Base-by-base conservation (phyloP, 208 protist species). In the Acanthamoeba triangularis region DNA sequence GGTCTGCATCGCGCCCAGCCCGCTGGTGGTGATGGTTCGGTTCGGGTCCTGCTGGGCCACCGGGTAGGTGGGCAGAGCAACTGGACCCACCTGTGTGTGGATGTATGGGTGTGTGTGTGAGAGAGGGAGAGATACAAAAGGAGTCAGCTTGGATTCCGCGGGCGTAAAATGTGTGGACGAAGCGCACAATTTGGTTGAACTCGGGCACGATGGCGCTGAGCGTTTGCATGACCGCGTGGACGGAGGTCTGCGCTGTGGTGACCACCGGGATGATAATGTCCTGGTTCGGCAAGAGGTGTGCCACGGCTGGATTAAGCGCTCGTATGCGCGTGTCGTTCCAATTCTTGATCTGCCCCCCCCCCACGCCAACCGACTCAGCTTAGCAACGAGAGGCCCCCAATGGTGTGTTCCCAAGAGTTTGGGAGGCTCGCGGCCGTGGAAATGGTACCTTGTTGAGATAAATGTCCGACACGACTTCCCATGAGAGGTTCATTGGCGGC, bases 271-370 rank as follows among this genome's bases (percentile, higher is more conserved):
- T 37, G 0, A 72, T 7, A n/a, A 72, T 72, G 30, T 72, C 65
- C 8, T 72, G 65, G 30, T 72, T 37, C 30, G 65, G 65, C 65
- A 72, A n/a, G 11, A 33, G 25, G 30, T 72, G 28, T 11, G 65
- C 65, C 65, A 72, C 65, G n/a, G 65, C 16, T 10, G 65, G 65
- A n/a, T 72, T 72, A 30, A 72, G 65, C 8, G 37, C 30, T 11
- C 65, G 65, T 7, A 72, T 72, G 65, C 65, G 65, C 65, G 65
- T 72, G 65, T 72, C 65, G 65, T 72, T 72, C 65, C 65, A 72
- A n/a, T 72, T 72, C 65, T 72, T 72, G 30, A 72, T 35, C 65
- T 72, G 56, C 3, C 56, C 20, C 54, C 20, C 56, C 3, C 56
- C 20, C 54, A 1, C 56, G 10, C 61, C 18, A 67, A 67, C 8